These are phyloP conservation scores for Misopates orontium DNA, from an alignment of 257 asterid species.

Conservation along the genomic window DNA sequence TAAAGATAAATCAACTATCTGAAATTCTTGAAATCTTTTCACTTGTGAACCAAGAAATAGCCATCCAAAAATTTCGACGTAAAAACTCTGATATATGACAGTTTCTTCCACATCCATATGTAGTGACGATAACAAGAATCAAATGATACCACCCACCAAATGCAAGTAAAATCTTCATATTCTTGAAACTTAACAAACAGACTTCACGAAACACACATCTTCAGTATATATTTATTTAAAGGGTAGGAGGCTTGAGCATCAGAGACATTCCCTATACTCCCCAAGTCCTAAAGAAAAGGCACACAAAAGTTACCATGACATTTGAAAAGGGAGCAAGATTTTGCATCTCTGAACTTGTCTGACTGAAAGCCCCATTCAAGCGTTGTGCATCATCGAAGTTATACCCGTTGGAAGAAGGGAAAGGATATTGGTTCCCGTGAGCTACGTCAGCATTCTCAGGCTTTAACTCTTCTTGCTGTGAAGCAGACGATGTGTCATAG, in stretches of 20 bases:
- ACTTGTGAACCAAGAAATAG: background rate
- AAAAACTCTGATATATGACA: background rate
- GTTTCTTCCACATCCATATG: background rate
- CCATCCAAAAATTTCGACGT: background rate
- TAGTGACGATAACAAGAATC: background rate
- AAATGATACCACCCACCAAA: conserved; percentile 1
- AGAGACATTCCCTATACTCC: background rate
- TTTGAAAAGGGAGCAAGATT: conserved; percentile 55
- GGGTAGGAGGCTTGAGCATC: conserved; percentile 6
- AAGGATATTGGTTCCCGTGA: conserved; percentile 57
- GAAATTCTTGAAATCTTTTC: conserved; percentile 1
- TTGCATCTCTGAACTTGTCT: conserved; percentile 60
- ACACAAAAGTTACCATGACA: conserved; percentile 52
- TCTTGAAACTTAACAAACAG: background rate
- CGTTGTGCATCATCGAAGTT: conserved; percentile 55
- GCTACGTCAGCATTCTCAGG: conserved; percentile 58
- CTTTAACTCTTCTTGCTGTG: conserved; percentile 60
- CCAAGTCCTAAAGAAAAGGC: background rate
- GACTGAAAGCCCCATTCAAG: conserved; percentile 48
- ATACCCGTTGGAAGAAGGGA: conserved; percentile 56
- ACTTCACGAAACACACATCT: background rate
- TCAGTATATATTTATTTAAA: background rate
- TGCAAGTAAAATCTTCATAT: background rate
- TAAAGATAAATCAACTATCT: background rate
- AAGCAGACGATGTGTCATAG: conserved; percentile 62